These are phyloP conservation scores for Guyanaporus albipodus DNA, from an alignment of 768 basidiomycete species.

Conservation along the genomic window DNA sequence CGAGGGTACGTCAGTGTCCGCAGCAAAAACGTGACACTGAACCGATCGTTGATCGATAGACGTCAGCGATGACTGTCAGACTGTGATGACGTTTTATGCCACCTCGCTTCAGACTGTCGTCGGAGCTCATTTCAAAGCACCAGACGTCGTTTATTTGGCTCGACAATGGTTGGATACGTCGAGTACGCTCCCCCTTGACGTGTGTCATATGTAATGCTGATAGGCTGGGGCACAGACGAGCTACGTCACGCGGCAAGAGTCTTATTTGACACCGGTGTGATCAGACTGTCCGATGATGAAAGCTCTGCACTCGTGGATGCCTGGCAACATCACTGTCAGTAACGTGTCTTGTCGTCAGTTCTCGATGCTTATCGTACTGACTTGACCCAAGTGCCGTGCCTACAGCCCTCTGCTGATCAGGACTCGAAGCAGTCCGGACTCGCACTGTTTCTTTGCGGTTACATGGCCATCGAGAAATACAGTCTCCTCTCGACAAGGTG, in stretches of 20 bases:
- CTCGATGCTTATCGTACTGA: conserved; percentile 8
- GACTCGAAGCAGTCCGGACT: conserved; percentile 58
- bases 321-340: conserved; percentile 63
- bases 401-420: conserved; percentile 57
- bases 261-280: conserved; percentile 74
- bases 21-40: neutral
- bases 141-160: conserved; percentile 72
- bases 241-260: conserved; percentile 71
- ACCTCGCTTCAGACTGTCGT: conserved; percentile 61
- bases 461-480: conserved; percentile 77
- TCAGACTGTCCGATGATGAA: conserved; percentile 64
- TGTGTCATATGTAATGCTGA: conserved; percentile 5
- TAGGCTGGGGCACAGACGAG: conserved; percentile 48
- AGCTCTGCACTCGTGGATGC: conserved; percentile 53
- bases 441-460: conserved; percentile 78
- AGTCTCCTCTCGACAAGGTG: conserved; percentile 71
- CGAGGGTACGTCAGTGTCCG: conserved; percentile 45
- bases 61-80: conserved; percentile 61
- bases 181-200: conserved; percentile 40
- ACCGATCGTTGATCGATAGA: conserved; percentile 39
- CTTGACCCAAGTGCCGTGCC: conserved; percentile 47
- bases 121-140: conserved; percentile 57
- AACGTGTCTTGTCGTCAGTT: neutral
- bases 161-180: conserved; percentile 72
- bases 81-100: conserved; percentile 78